Base-by-base conservation (phyloP, 2,329 filamentous ascomycete genomes). In the Cladophialophora chaetospira region DNA sequence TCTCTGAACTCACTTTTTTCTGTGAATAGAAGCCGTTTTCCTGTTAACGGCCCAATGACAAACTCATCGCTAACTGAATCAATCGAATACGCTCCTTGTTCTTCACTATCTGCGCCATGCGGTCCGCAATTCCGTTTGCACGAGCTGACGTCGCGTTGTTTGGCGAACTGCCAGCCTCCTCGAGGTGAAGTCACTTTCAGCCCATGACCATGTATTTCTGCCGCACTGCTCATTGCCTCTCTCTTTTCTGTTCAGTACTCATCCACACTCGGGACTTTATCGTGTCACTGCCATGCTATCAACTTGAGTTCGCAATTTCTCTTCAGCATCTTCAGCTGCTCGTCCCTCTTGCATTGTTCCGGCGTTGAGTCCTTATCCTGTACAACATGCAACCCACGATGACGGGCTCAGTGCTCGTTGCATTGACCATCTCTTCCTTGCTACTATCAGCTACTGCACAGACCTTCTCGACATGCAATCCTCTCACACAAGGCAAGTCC, bases 391-490 rank as follows among this genome's bases (percentile, higher is more conserved):
- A 51, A 45, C 33, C 53, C 42, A 55, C 44, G 17, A 17, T 53
- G 29, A 28, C 31, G 28, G n/a, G 28, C 50, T 53, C 56, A 28
- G 28, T 62, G 19, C 54, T 63, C 43, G 29, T 54, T 26, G 57
- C 52, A 50, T 35, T 60, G 44, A 47, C 46, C 42, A 6, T 64
- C 19, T 53, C 46, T 40, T 58, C 55, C 43, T 46, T 60, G 29
- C 31, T 59, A 15, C 26, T 19, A 38, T 45, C 69, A 43, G 70
- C 67, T 6, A 56, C 64, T 25, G 74, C 74, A 36, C 76, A 78
- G 67, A 78, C 75, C 13, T 77, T 67, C 55, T 74, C 74, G 2
- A 63, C 70, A 54, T 78, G 76, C 64, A 75, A 78, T 53, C 76
- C 76, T 6, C 61, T 71, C 31, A 46, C 72, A 48, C 67, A 71